Conservation (phyloP, 139 green algal genomes). For the Tetratostichococcus sp. region DNA sequence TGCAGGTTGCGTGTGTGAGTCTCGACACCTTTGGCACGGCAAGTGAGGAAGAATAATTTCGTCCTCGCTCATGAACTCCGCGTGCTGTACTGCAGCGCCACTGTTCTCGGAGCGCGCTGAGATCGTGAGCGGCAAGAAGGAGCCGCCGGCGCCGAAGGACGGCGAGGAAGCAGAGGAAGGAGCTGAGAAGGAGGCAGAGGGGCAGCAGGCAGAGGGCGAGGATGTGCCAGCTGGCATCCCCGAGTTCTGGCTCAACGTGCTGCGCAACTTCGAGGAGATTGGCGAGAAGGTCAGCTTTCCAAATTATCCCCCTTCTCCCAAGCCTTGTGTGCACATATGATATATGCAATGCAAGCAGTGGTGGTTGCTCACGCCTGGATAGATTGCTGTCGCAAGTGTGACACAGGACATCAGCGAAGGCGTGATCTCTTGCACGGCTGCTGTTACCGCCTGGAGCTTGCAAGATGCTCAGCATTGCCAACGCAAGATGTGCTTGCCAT, state of each 20-base stretch:
- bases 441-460: too few species aligned
- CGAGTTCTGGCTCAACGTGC: constrained; percentile 79
- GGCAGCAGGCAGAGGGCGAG: constrained; percentile 21
- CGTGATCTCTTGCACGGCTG: too few species aligned
- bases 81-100: constrained; percentile 44
- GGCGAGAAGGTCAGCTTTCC: constrained; percentile 20
- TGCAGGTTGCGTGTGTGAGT: too few species aligned
- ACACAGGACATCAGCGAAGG: too few species aligned
- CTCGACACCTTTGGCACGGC: too few species aligned
- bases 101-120: constrained; percentile 67
- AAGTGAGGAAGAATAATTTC: too few species aligned
- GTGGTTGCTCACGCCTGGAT: too few species aligned
- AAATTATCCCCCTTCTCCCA: background rate
- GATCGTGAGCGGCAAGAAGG: constrained; percentile 60
- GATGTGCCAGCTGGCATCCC: constrained; percentile 60
- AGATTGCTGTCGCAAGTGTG: too few species aligned
- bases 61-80: too few species aligned
- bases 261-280: constrained; percentile 67
- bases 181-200: constrained; percentile 40
- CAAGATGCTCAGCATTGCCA: too few species aligned
- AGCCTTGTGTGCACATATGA: background rate
- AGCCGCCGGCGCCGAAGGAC: constrained; percentile 38
- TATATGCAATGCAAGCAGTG: too few species aligned
- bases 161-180: constrained; percentile 19
- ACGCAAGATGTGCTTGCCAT: too few species aligned